Base-by-base conservation (phyloP, 2,329 filamentous ascomycete genomes). In the Sodiomyces alkalinus region DNA sequence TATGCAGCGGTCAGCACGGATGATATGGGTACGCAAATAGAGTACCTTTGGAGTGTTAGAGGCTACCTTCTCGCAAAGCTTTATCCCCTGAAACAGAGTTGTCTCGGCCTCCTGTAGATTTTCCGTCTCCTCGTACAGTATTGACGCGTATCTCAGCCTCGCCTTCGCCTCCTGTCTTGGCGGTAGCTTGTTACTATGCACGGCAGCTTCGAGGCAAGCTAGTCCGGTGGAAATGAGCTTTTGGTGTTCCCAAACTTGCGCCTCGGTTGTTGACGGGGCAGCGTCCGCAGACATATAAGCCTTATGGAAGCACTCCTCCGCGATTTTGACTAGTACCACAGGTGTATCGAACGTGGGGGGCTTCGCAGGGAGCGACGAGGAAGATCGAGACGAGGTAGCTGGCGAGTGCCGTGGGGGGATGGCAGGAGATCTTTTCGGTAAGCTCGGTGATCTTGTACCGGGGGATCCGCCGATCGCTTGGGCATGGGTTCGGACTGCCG, bases 31-130 rank as follows among this genome's bases (percentile, higher is more conserved):
- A n/a, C n/a, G n/a, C 12, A 6, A n/a, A 4, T 15, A 6, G 14
- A 14, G 21, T 6, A n/a, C 15, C 6, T 6, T 10, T 8, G 13
- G n/a, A 12, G 11, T 13, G 2, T 14, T 5, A 28, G 31, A 19
- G 33, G 44, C 37, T 49, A 72, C 69, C 52, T 74, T 71, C 34
- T 78, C 74, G 40, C 74, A 80, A 3, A 80, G 55, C 3, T 69
- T 65, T 30, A 80, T 74, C 6, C 77, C 78, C 49, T 80, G 81
- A 22, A 68, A 75, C 32, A 87, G 50, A 4, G 74, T 62, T 9
- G 73, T 77, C 48, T 86, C 80, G 2, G 77, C 75, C 40, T 81
- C 73, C 55, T 72, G 73, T 8, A 73, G 56, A 37, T 85, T 85
- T 19, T 80, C 75, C 2, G 80, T 86, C 52, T 87, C 80, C 37